Evolutionary conservation across 2,329 filamentous ascomycete species (phyloP).

Genomic region (Phyllosticta citribraziliensis): DNA sequence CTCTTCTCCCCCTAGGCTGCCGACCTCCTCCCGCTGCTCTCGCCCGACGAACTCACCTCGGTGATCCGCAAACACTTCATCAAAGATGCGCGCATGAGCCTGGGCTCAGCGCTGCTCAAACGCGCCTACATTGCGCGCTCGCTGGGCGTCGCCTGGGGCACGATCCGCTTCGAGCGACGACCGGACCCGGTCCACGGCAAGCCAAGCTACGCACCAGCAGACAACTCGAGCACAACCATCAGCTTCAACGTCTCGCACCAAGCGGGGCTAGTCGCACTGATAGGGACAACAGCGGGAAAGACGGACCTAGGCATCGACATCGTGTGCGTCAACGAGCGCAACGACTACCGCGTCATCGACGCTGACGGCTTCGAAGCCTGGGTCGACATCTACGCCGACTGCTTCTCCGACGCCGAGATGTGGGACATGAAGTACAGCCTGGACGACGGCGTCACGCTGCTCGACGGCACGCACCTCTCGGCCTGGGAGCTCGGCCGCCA

Average conservation of each 20-base stretch:
- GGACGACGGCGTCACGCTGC: conserved; percentile 27
- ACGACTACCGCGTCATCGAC: conserved; percentile 50
- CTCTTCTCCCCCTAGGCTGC: conserved; percentile 24
- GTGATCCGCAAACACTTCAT: conserved; percentile 56
- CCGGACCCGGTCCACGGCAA: conserved; percentile 42
- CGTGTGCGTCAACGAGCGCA: conserved; percentile 64
- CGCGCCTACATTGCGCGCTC: conserved; percentile 55
- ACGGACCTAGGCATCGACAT: conserved; percentile 61
- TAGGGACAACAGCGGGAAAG: conserved; percentile 37
- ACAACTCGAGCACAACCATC: conserved; percentile 31
- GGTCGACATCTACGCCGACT: conserved; percentile 62
- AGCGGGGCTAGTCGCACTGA: conserved; percentile 60
- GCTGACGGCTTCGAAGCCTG: conserved; percentile 54
- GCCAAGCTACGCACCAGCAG: conserved; percentile 36
- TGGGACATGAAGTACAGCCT: conserved; percentile 45
- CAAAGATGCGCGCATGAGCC: conserved; percentile 63
- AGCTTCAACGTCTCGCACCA: conserved; percentile 76
- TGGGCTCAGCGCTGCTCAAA: conserved; percentile 66
- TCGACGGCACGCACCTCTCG: conserved; percentile 34
- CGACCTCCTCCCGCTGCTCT: conserved; percentile 33
- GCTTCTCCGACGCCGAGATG: conserved; percentile 55
- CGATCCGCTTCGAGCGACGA: conserved; percentile 46
- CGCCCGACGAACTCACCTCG: conserved; percentile 44
- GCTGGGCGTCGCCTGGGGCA: conserved; percentile 50
- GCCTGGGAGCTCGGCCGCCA: conserved; percentile 32